Base-by-base conservation (phyloP, 805 yeast genomes). In the Suhomyces pyralidae region DNA sequence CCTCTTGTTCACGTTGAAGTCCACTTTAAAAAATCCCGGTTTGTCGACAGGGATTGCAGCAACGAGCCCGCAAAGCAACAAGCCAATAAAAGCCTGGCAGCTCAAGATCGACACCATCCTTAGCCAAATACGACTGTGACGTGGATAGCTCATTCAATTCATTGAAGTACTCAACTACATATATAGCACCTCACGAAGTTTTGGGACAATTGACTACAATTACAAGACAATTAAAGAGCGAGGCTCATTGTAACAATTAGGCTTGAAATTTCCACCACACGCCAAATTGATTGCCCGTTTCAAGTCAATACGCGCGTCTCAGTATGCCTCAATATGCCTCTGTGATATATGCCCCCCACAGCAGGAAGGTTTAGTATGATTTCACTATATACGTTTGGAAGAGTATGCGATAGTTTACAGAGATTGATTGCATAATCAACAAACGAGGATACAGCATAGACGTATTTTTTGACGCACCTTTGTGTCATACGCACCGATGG, bases 1-100 rank as follows among this genome's bases (percentile, higher is more conserved):
- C 12, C 49, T 40, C 42, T 28, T 24, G 24, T 34, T 45, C 15
- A 48, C 51, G 15, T 17, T 19, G 28, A 48, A 48, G 42, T 48
- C 51, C 40, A 48, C 28, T 26, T 40, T 40, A n/a, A 48, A 20
- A 12, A 30, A 48, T 8, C 46, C 51, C 1, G 40, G 40, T 17
- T 30, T 30, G 28, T 42, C 45, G 24, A 38, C 24, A n/a, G 42
- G 42, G 7, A 38, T 17, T 17, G 24, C 42, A 38, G 24, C 24
- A 17, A 38, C 42, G 1, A 38, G 24, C 42, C n/a, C 42, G 9
- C 24, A 17, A 38, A 38, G 10, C 7, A n/a, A 7, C 9, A 38
- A 8, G 15, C 15, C 17, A 38, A 8, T 22, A 3, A 19, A 17
- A 3, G 24, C 28, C 28, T 26, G 28, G 28, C 28, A n/a, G 40